These are phyloP conservation scores for Pistacia atlantica DNA, from an alignment of 345 rosid genomes.

Conservation along the genomic window DNA sequence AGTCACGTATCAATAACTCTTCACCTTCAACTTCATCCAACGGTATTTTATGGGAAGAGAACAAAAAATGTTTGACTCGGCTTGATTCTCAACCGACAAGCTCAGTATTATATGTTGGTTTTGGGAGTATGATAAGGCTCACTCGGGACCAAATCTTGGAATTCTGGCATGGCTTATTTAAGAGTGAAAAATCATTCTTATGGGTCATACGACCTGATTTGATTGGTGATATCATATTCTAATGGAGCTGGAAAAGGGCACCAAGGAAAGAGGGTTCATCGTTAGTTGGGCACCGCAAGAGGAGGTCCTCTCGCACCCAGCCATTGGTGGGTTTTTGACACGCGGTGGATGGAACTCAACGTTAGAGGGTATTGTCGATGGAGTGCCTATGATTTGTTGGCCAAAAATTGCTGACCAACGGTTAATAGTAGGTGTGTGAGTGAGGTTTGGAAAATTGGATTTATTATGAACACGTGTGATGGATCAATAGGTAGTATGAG, in stretches of 20 bases:
- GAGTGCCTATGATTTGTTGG: too few species aligned
- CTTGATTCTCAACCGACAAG: conserved; percentile 18
- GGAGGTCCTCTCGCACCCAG: too few species aligned
- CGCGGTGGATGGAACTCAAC: too few species aligned
- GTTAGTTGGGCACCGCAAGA: conserved; percentile 24
- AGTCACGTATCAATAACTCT: not conserved
- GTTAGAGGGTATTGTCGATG: too few species aligned
- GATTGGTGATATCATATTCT: not conserved
- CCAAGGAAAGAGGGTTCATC: conserved; percentile 9
- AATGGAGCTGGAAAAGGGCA: not conserved
- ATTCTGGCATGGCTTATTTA: conserved; percentile 25
- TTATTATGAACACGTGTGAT: too few species aligned
- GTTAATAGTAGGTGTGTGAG: too few species aligned
- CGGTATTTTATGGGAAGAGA: conserved; percentile 14
- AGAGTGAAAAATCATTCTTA: conserved; percentile 26
- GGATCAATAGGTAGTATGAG: too few species aligned
- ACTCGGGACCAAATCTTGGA: conserved; percentile 20
- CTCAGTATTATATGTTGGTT: conserved; percentile 23
- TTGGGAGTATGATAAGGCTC: conserved; percentile 19
- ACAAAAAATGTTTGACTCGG: conserved; percentile 23
- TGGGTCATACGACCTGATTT: conserved; percentile 24
- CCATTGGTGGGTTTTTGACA: too few species aligned
- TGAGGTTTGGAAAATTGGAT: too few species aligned
- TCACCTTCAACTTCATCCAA: conserved; percentile 21
- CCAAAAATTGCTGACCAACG: too few species aligned